Evolutionary conservation across 352 stramenopile genomes (phyloP), one percentile per base, ranked within the genome.

Genomic region (Globisporangium okanoganense): DNA sequence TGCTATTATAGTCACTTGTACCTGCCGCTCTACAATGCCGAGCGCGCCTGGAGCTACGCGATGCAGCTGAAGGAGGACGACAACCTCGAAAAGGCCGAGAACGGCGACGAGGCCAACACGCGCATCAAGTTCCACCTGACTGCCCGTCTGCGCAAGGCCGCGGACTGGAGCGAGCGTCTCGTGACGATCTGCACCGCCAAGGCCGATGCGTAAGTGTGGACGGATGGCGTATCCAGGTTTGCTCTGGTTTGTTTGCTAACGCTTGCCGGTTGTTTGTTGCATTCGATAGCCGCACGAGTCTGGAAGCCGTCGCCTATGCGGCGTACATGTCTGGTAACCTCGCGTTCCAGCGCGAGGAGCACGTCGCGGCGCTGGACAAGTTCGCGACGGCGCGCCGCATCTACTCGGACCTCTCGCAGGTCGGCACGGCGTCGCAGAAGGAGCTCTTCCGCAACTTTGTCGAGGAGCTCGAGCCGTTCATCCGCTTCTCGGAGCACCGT

Each of bases 61-160:
- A 97, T 96, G 88, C 86, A 97, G 69, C 79, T 96, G 24, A 96
- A 92, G 67, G 85, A 85, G 67, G 85, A 96, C 61, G 87, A 94
- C 69, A 92, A 90, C 58, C 59, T 88, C 53, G 84, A 95, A 55
- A 90, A 94, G 71, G 80, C 82, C n/a, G 83, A 94, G 66, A 75
- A 94, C 56, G 80, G 83, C 35, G 82, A 89, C 43, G 84, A 94
- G 44, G 88, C 87, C 62, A 94, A 94, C 69, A 90, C 85, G 29
- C 85, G 86, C 65, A 93, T 94, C 62, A 94, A 92, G 69, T 95
- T 93, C 63, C 90, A 97, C 67, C 63, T 95, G n/a, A 85, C 85
- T 24, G 86, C 81, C 29, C 86, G 90, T 29, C 79, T 97, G 14
- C 77, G 78, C 67, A 97, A 97, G 62, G 90, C 90, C 1, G 70